Base-by-base conservation (phyloP, 768 basidiomycete genomes). In the Mycena rebaudengoi region DNA sequence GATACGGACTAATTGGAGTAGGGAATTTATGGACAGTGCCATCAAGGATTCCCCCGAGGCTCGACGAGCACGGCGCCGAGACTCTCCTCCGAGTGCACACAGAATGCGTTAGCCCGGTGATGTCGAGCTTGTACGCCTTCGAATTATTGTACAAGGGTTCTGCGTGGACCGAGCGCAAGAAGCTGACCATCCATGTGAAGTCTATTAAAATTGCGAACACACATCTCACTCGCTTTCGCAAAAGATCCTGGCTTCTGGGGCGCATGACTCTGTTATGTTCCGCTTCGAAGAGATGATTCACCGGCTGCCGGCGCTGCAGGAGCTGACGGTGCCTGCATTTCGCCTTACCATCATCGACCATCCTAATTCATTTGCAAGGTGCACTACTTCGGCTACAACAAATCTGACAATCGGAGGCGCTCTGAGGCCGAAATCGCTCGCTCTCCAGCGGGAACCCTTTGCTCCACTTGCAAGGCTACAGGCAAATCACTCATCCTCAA, bases 261-360 rank as follows among this genome's bases (percentile, higher is more conserved):
- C 54, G 1, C 54, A 44, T 20, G 43, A 46, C 29, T 44, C 44
- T 25, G 55, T 46, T 25, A 33, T 56, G 18, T 45, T 33, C 33
- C 41, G 55, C 16, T 56, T 45, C 21, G 55, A 45, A 56, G 53
- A 55, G 26, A 56, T 56, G 41, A 44, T 45, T 29, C 54, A 56
- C 29, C 41, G 43, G 13, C 43, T 56, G 29, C 54, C 54, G 5
- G 54, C 26, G 13, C 30, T 56, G 54, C 41, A 56, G 35, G 54
- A 56, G 35, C 21, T 56, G 30, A 44, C 43, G 54, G 54, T 33
- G 45, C 13, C 11, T 25, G 14, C 10, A n/a, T n/a, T 16, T n/a
- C 25, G 8, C 7, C 7, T 44, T 25, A 28, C 25, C 14, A 10
- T 30, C 20, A n/a, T 45, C 29, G 12, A 13, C 10, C 20, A 12